A percentile compares a stretch with the other conserved stretches of the same genome.
phyloP scores from a whole-genome alignment of 176 grass and related monocot genomes.

The Areca catechu region DNA sequence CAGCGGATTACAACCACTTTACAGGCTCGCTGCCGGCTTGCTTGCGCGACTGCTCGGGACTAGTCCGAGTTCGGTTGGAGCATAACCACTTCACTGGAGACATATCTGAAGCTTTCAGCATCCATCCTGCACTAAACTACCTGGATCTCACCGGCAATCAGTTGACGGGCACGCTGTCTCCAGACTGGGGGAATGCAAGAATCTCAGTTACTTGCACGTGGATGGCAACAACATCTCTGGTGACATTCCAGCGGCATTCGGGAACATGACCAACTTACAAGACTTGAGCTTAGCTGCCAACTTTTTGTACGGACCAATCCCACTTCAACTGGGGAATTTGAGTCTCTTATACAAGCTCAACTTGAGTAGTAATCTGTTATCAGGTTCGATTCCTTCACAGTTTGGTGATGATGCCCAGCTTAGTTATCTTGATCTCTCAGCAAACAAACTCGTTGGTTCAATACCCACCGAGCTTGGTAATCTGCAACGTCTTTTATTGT shows the following conservation, averaged over 20 bases:
- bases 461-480: conserved; percentile 44
- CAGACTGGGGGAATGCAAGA: conserved; percentile 43
- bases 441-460: conserved; percentile 33
- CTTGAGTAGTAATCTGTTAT: conserved; percentile 46
- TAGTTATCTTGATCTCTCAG: conserved; percentile 45
- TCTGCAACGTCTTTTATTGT: conserved; percentile 24
- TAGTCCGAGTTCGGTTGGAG: neutral
- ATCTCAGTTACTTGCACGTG: conserved; percentile 42
- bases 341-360: conserved; percentile 46
- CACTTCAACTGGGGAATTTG: conserved; percentile 29
- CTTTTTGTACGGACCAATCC: conserved; percentile 32
- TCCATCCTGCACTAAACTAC: conserved; percentile 9
- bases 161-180: conserved; percentile 15
- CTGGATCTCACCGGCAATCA: conserved; percentile 27
- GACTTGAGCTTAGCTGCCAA: conserved; percentile 58
- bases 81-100: conserved; percentile 9
- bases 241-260: conserved; percentile 34
- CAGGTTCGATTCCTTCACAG: conserved; percentile 27
- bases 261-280: conserved; percentile 21
- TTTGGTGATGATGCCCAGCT: conserved; percentile 24
- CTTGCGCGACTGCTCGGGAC: conserved; percentile 16
- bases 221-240: conserved; percentile 55
- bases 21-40: conserved; percentile 9
- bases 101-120: conserved; percentile 5
- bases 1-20: conserved; percentile 15